phyloP scores from a whole-genome alignment of 1,139 yeast species.

The Nematodospora anomalae region DNA sequence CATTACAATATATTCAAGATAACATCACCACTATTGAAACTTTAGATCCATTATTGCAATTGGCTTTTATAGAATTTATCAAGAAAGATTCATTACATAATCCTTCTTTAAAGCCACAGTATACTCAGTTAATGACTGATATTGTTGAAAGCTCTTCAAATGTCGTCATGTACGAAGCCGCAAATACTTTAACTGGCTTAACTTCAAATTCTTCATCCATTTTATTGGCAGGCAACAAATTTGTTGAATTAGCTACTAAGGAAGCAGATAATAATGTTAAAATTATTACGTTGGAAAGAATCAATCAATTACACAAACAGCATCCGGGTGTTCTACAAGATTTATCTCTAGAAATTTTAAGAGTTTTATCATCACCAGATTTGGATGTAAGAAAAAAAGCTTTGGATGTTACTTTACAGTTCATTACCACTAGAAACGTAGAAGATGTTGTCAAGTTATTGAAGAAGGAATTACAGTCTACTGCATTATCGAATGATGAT shows the following conservation, averaged over 20 bases:
- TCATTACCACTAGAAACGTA: constrained; percentile 85
- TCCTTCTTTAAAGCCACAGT: constrained; percentile 67
- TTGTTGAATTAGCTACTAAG: constrained; percentile 84
- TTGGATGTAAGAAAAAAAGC: constrained; percentile 89
- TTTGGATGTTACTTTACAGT: constrained; percentile 73
- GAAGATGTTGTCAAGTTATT: constrained; percentile 90
- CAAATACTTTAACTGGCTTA: constrained; percentile 75
- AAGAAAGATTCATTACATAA: constrained; percentile 72
- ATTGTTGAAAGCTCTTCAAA: constrained; percentile 70
- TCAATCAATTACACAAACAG: constrained; percentile 68
- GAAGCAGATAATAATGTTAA: constrained; percentile 94
- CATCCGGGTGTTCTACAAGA: constrained; percentile 88
- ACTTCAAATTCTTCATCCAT: constrained; percentile 69
- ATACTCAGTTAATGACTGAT: constrained; percentile 70
- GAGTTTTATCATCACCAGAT: constrained; percentile 84
- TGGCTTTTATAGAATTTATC: constrained; percentile 88
- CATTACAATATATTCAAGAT: constrained; percentile 78
- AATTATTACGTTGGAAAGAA: constrained; percentile 85
- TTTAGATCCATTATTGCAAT: constrained; percentile 84
- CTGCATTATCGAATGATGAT: constrained; percentile 68
- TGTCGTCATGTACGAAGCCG: constrained; percentile 90
- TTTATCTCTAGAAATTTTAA: constrained; percentile 79
- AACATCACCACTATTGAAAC: constrained; percentile 61
- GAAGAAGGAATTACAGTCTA: constrained; percentile 84
- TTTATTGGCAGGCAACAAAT: constrained; percentile 75